Evolutionary conservation across 2,329 filamentous ascomycete genomes (phyloP).

Genomic region (Sclerotinia subarctica): DNA sequence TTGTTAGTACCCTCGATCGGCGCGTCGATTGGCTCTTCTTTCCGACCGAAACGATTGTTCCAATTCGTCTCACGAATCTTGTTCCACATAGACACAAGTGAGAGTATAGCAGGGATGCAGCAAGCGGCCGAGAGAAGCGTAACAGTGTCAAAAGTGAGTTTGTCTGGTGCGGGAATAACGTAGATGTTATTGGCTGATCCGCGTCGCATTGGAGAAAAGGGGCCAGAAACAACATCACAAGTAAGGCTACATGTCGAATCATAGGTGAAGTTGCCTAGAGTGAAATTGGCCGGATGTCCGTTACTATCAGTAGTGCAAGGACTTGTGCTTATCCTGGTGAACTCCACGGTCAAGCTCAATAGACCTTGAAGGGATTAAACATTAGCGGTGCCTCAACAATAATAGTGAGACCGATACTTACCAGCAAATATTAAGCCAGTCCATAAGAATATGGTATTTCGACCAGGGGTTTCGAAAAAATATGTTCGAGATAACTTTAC

Average conservation of each 20-base stretch:
- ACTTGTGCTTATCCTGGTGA: conserved; percentile 52
- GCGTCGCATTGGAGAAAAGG: conserved; percentile 53
- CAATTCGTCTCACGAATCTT: conserved; percentile 63
- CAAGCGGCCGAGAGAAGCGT: conserved; percentile 62
- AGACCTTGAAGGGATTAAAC: conserved; percentile 45
- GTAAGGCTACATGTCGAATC: conserved; percentile 45
- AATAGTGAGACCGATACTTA: conserved; percentile 34
- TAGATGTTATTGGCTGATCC: conserved; percentile 59
- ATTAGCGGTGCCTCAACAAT: neutral
- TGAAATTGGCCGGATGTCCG: conserved; percentile 41
- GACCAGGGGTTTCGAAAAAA: conserved; percentile 55
- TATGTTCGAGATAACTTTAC: conserved; percentile 61
- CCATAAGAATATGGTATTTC: conserved; percentile 67
- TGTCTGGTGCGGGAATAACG: conserved; percentile 54
- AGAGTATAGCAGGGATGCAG: conserved; percentile 62
- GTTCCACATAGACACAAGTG: conserved; percentile 59
- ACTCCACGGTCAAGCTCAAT: conserved; percentile 61
- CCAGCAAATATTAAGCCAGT: conserved; percentile 58
- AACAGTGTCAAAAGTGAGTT: conserved; percentile 55
- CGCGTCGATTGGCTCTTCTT: conserved; percentile 39
- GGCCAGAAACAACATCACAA: conserved; percentile 47
- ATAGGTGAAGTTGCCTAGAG: conserved; percentile 46
- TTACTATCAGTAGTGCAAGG: conserved; percentile 45
- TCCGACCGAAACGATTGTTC: conserved; percentile 45
- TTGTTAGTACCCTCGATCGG: conserved; percentile 53